Conservation (phyloP, 2,329 filamentous ascomycete genomes). For the Ceratocystis cubensis region DNA sequence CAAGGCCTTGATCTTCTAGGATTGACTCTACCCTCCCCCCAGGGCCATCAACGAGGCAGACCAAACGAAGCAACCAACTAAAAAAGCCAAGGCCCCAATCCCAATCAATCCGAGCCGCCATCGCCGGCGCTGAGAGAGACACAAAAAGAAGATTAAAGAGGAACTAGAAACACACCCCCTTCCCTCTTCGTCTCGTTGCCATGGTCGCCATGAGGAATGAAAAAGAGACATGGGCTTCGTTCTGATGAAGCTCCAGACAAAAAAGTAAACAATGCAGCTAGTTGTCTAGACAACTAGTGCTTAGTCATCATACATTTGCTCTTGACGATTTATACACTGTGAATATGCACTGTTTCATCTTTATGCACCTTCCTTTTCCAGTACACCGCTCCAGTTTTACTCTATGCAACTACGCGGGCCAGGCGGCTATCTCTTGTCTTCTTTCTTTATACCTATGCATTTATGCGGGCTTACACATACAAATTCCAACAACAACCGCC, state of each 20-base stretch:
- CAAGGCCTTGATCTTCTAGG: background rate
- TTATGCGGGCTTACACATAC: background rate
- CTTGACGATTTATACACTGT: background rate
- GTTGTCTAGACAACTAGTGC: constrained; percentile 1
- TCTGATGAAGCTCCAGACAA: background rate
- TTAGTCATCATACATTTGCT: background rate
- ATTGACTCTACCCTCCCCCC: background rate
- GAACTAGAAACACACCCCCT: background rate
- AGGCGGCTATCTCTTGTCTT: background rate
- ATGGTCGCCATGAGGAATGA: background rate
- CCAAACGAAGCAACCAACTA: background rate
- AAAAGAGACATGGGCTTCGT: background rate
- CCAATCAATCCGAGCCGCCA: constrained; percentile 4
- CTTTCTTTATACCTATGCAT: background rate
- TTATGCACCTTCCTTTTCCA: background rate
- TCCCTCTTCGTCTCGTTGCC: background rate
- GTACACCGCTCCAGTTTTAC: background rate
- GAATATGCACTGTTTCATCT: background rate
- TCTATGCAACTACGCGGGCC: constrained; percentile 2
- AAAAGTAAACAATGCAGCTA: background rate
- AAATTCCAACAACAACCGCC: background rate
- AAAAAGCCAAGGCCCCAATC: background rate
- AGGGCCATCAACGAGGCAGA: background rate
- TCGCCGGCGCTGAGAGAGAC: background rate
- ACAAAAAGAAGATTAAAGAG: background rate